phyloP scores from a whole-genome alignment of 1,284 basidiomycete species.

The Ceratobasidium sp. region DNA sequence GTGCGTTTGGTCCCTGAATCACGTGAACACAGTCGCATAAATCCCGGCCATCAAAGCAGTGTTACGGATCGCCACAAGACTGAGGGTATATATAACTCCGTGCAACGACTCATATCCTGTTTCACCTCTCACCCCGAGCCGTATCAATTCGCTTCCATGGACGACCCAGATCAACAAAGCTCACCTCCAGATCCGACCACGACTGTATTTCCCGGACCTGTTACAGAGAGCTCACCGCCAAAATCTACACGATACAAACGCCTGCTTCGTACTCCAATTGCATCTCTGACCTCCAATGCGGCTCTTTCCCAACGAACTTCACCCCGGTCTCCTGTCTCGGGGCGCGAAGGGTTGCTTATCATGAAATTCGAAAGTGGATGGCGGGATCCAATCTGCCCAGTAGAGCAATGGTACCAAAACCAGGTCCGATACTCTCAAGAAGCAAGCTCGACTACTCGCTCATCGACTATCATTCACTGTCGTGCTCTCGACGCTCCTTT shows the following conservation, averaged over 20 bases:
- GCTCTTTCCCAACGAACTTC: no score
- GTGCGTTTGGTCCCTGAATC: background rate
- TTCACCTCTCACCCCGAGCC: no score
- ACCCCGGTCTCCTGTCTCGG: no score
- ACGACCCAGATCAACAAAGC: no score
- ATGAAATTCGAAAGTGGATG: background rate
- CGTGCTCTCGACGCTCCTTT: background rate
- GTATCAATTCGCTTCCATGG: no score
- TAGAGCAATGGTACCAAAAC: slow-evolving; percentile 27
- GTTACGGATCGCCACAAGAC: background rate
- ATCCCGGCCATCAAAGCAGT: background rate
- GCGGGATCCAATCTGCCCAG: slow-evolving; percentile 1
- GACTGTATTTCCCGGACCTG: no score
- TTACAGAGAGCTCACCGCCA: no score
- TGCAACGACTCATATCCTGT: no score
- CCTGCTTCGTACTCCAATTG: no score
- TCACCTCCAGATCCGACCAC: no score
- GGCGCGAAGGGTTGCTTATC: background rate
- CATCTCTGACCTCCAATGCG: no score
- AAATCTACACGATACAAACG: no score
- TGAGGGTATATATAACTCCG: background rate
- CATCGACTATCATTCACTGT: slow-evolving; percentile 7
- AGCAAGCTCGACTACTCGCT: background rate
- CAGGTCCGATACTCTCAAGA: background rate
- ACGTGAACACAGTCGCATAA: slow-evolving; percentile 3